phyloP scores from a whole-genome alignment of 192 early-diverging fungal species.

The Backusella tuberculispora region DNA sequence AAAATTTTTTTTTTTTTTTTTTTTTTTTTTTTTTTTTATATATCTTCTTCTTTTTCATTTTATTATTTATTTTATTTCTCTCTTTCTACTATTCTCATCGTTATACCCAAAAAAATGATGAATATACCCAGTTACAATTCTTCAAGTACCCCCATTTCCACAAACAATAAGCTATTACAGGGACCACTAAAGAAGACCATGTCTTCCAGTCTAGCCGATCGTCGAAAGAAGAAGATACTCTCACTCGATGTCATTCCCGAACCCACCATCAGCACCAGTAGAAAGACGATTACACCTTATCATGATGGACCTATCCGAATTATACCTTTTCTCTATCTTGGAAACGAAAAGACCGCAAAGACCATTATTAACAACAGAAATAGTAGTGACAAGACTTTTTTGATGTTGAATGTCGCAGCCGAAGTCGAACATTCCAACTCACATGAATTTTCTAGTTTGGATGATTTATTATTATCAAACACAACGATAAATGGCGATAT shows the following conservation, averaged over 20 bases:
- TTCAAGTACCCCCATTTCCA: neutral
- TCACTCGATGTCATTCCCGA: conserved; percentile 15
- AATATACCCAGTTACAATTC: conserved; percentile 7
- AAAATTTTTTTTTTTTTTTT: neutral
- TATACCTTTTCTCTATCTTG: conserved; percentile 66
- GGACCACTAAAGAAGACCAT: neutral
- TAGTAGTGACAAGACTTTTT: conserved; percentile 48
- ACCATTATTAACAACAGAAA: conserved; percentile 45
- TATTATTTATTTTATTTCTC: neutral
- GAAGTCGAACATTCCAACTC: conserved; percentile 52
- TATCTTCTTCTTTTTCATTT: neutral
- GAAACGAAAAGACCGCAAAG: conserved; percentile 62
- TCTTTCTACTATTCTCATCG: neutral
- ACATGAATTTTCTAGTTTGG: neutral
- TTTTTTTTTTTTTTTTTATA: neutral
- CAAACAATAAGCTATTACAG: neutral
- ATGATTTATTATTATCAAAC: neutral
- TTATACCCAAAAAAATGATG: neutral
- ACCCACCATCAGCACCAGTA: neutral
- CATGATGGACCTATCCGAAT: conserved; percentile 61
- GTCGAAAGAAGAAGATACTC: conserved; percentile 15
- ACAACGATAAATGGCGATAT: conserved; percentile 29
- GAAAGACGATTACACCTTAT: conserved; percentile 40
- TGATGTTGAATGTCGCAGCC: conserved; percentile 72
- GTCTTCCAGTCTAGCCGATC: conserved; percentile 1